Evolutionary conservation across 2,329 filamentous ascomycete species (phyloP), one percentile per base, ranked within the genome.

Genomic region (Fusarium sororula): DNA sequence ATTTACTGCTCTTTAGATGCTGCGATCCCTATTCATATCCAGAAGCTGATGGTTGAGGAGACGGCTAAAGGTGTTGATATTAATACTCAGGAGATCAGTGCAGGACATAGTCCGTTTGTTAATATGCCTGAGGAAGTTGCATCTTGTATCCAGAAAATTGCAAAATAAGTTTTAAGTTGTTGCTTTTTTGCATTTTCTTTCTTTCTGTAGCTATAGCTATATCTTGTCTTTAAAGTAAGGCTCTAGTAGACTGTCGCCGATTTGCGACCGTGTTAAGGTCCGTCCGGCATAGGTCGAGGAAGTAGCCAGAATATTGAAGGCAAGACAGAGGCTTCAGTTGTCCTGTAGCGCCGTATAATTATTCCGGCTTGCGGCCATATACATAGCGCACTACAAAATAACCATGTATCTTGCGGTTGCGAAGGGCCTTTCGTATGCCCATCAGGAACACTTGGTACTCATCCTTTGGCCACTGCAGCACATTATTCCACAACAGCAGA

Each of bases 331-430:
- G 32, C 14, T 35, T 35, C 13, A 35, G 14, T 35, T 35, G 1
- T 35, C 17, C 17, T 17, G 35, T 37, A 37, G 35, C 35, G 35
- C 17, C 35, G 35, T 5, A 37, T 18, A 9, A 9, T 20, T 24
- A 53, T 53, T 54, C 35, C 7, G 63, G 63, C 38, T 72, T 72
- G 4, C 69, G 69, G 10, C 68, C 68, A 9, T 72, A 72, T 1
- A 72, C 69, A 42, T 64, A 72, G 6, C 69, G 68, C 7, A 72
- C 69, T 14, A 41, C 57, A 26, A 72, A 68, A 55, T 72, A 72
- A 5, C 47, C 26, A 22, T 72, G 69, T 4, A 72, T 51, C 35
- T 72, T 72, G 18, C 48, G 69, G 35, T 72, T 68, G 14, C 64
- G 44, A 2, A 72, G 37, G 9, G 41, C 70, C 17, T 72, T 72